Percentiles rank a stretch among this genome's conserved stretches.
Evolutionary conservation across 1,284 basidiomycete genomes (phyloP).

Genomic region (Mrakiaceae sp.): DNA sequence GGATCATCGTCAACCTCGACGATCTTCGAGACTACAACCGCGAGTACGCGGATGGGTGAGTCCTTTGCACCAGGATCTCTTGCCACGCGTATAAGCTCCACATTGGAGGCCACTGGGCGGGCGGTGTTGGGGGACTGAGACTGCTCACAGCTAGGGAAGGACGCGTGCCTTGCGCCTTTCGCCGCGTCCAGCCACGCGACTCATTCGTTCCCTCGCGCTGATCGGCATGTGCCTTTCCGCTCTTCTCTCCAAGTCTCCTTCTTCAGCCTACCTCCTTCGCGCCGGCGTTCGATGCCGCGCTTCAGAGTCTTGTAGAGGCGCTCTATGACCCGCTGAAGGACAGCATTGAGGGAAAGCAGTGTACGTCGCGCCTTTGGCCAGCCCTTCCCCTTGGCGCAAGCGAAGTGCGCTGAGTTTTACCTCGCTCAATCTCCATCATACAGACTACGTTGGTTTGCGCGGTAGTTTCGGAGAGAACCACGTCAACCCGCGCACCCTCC

Average conservation of each 20-base stretch:
- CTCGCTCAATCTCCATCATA: neutral
- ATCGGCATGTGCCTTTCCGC: too few species aligned
- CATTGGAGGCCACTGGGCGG: too few species aligned
- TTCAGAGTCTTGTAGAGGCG: constrained; percentile 61
- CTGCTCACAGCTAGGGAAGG: too few species aligned
- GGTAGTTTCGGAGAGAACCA: constrained; percentile 99
- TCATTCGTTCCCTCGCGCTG: too few species aligned
- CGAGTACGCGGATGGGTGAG: constrained; percentile 46
- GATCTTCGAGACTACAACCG: constrained; percentile 90
- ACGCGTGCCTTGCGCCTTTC: too few species aligned
- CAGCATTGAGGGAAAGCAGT: constrained; percentile 64
- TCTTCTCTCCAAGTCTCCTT: constrained; percentile 49
- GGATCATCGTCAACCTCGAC: constrained; percentile 92
- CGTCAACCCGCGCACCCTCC: constrained; percentile 85
- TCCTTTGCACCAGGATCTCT: neutral
- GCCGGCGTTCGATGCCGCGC: constrained; percentile 84
- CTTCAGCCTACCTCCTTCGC: constrained; percentile 80
- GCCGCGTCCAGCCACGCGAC: too few species aligned
- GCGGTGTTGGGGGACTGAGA: too few species aligned
- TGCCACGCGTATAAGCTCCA: too few species aligned
- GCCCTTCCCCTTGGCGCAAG: neutral
- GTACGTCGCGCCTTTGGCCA: constrained; percentile 21
- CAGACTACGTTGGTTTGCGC: constrained; percentile 74
- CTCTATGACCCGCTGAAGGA: constrained; percentile 72
- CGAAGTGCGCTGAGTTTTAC: neutral